phyloP scores from a whole-genome alignment of 805 yeast genomes.

The Lachancea cidri region DNA sequence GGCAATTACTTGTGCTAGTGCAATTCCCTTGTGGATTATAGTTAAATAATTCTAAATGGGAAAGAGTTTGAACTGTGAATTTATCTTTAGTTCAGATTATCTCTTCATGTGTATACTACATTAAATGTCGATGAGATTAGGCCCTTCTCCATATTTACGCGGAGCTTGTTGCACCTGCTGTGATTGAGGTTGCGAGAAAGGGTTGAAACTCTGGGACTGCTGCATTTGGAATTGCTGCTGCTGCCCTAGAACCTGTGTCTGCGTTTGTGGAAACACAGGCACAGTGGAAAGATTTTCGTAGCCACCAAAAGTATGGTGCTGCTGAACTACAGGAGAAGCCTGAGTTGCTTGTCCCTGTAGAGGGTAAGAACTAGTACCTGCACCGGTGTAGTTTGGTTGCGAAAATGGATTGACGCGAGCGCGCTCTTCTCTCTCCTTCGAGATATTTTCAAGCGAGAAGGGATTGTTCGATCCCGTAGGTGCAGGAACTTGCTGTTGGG shows the following conservation, averaged over 20 bases:
- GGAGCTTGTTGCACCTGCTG: conserved; percentile 14
- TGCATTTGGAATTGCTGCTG: conserved; percentile 5
- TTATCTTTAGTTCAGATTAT: too few species aligned
- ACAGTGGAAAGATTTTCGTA: conserved; percentile 10
- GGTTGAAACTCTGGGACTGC: conserved; percentile 12
- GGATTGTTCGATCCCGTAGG: conserved; percentile 36
- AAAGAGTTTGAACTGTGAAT: too few species aligned
- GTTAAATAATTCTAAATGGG: too few species aligned
- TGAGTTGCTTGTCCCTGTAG: conserved; percentile 11
- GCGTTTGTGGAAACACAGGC: conserved; percentile 12
- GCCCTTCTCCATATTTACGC: conserved; percentile 13
- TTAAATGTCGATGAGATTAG: conserved; percentile 30
- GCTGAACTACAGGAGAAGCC: neutral
- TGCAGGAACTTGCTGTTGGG: conserved; percentile 14
- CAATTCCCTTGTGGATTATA: neutral
- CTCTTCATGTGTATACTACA: neutral
- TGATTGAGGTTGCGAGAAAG: conserved; percentile 10
- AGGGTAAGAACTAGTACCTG: conserved; percentile 3
- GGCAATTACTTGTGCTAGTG: too few species aligned
- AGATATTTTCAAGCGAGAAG: conserved; percentile 31
- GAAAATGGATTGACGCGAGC: conserved; percentile 19
- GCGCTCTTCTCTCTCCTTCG: conserved; percentile 15
- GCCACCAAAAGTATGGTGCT: conserved; percentile 12
- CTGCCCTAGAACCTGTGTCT: conserved; percentile 9
- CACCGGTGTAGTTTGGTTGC: conserved; percentile 12